Evolutionary conservation across 441 rosid species (phyloP), one percentile per base, ranked within the genome.

Genomic region (Biscutella laevigata): DNA sequence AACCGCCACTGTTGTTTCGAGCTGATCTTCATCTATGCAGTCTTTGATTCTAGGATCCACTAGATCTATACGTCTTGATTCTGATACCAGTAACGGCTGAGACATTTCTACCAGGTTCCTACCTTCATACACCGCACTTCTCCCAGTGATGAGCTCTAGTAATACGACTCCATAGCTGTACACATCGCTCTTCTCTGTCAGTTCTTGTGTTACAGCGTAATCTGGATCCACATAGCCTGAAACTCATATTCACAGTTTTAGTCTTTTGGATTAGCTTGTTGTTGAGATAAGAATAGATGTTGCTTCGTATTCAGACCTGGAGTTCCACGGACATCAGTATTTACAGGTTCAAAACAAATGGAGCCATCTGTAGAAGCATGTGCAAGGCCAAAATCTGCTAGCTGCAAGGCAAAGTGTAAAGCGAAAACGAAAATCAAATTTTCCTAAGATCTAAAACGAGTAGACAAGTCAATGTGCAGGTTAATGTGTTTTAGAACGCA

Each of bases 201-300:
- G 83, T 62, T 86, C 90, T 59, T 80, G 95, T 20, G 91, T 82
- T 60, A 82, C 71, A 54, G 82, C 78, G 30, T 88, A 88, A 68
- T 88, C 96, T 22, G 95, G 98, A 72, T 92, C 96, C 83, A 92
- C 84, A 46, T 88, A 88, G 64, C 96, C 98, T 91, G n/a, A n/a
- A n/a, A n/a, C n/a, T n/a, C n/a, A n/a, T n/a, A n/a, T n/a, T n/a
- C n/a, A n/a, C n/a, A n/a, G n/a, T n/a, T n/a, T n/a, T n/a, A n/a
- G n/a, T n/a, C n/a, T n/a, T n/a, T n/a, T n/a, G n/a, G n/a, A n/a
- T n/a, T n/a, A n/a, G n/a, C n/a, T n/a, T n/a, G n/a, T n/a, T n/a
- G n/a, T n/a, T n/a, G n/a, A n/a, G n/a, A n/a, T n/a, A n/a, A n/a
- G n/a, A n/a, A n/a, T n/a, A n/a, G n/a, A n/a, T n/a, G n/a, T n/a